Conservation (phyloP, 2,329 filamentous ascomycete genomes). For the Hypoxylon sp. region DNA sequence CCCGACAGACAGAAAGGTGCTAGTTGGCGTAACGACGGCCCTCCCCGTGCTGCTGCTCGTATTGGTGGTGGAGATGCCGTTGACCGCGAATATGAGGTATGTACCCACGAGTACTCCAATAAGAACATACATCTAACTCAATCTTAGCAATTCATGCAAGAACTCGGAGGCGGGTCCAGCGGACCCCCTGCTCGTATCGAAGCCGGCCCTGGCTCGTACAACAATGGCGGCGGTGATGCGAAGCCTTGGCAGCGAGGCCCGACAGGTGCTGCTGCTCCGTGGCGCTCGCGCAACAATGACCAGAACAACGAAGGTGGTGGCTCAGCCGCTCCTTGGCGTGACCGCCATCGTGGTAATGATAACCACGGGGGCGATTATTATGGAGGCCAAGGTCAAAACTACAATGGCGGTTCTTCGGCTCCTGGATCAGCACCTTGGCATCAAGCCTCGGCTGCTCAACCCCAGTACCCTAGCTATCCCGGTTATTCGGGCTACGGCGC, state of each 20-base stretch:
- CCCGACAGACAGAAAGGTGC: slow-evolving; percentile 91
- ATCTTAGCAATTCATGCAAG: slow-evolving; percentile 91
- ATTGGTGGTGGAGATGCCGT: slow-evolving; percentile 85
- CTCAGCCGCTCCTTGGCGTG: slow-evolving; percentile 72
- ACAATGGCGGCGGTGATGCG: slow-evolving; percentile 67
- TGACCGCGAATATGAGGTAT: slow-evolving; percentile 94
- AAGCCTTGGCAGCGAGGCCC: slow-evolving; percentile 93
- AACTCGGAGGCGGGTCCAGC: slow-evolving; percentile 81
- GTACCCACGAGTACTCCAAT: slow-evolving; percentile 49
- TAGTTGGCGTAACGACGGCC: slow-evolving; percentile 86
- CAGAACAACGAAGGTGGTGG: slow-evolving; percentile 60
- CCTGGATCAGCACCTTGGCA: slow-evolving; percentile 70
- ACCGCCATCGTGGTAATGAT: slow-evolving; percentile 65
- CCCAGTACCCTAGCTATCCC: slow-evolving; percentile 68
- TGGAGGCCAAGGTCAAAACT: slow-evolving; percentile 60
- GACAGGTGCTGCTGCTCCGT: slow-evolving; percentile 86
- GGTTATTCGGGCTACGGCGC: slow-evolving; percentile 65
- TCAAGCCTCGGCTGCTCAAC: slow-evolving; percentile 65
- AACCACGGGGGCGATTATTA: slow-evolving; percentile 60
- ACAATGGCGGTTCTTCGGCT: slow-evolving; percentile 51
- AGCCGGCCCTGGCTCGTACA: slow-evolving; percentile 77
- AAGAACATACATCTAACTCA: slow-evolving; percentile 57
- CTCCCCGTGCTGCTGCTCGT: slow-evolving; percentile 69
- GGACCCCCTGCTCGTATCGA: slow-evolving; percentile 85
- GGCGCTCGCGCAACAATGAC: slow-evolving; percentile 71